Evolutionary conservation across 257 asterid genomes (phyloP), one percentile per base, ranked within the genome.

Genomic region (Nicotiana noctiflora): DNA sequence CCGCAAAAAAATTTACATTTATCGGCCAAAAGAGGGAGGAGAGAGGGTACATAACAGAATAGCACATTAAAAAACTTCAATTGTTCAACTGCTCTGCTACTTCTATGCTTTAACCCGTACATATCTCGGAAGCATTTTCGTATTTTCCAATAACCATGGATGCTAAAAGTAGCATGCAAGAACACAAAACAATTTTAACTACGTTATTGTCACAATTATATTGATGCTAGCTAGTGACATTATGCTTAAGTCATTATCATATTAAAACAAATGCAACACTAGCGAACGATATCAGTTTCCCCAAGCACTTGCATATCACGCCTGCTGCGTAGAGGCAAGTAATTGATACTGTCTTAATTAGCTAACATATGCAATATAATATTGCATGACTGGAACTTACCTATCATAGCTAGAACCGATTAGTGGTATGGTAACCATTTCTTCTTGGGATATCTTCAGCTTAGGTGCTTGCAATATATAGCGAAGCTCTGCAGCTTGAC

Each of bases 401-500:
- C 98, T 96, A 72, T 96, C 98, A 75, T 96, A 96, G 91, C 90
- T 91, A 5, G 99, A 96, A 46, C 99, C 99, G 44, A 94, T 96
- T 40, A 94, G 86, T 31, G 99, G 99, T 84, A 93, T 95, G 55
- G 98, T 95, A 46, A 95, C 99, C 99, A 95, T 93, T 92, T 96
- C 98, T 85, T 96, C 99, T 86, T 94, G 98, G 17, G 98, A 80
- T 83, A 96, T 96, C 92, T 94, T 96, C 72, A 96, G 89, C 93
- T 92, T 92, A 27, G 99, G 99, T 53, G 98, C 99, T 88, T 96
- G 98, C 86, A 94, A 84, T 70, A 95, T 95, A 90, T 95, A 96
- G 34, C 97, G 93, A 66, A 96, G 88, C 0, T 94, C 98, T 53
- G 91, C 88, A 80, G 99, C 99, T 90, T 96, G 98, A 75, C 99